Conservation (phyloP, 2,329 filamentous ascomycete species). For the Colletotrichum sp. region DNA sequence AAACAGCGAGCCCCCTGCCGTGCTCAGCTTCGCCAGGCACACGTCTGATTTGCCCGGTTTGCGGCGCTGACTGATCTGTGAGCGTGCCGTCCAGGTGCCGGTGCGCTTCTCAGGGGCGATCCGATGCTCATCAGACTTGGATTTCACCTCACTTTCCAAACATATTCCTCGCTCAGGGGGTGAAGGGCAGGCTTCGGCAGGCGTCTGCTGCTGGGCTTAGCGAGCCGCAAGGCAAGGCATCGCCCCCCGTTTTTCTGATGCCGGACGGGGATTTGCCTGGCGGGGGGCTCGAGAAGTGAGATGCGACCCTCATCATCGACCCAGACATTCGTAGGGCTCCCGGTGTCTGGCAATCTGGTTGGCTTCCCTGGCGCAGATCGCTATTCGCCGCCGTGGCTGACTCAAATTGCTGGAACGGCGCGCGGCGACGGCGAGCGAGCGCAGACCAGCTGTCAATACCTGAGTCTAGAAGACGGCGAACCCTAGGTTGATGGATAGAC, state of each 20-base stretch:
- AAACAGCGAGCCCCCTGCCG: constrained; percentile 1
- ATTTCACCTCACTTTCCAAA: background rate
- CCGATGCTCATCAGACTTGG: background rate
- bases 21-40: background rate
- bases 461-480: background rate
- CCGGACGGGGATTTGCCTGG: background rate
- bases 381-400: constrained; percentile 10
- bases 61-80: background rate
- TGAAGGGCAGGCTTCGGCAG: background rate
- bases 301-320: background rate
- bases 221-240: background rate
- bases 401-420: background rate
- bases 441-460: constrained; percentile 2
- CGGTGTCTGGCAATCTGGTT: constrained; percentile 1
- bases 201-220: background rate
- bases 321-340: background rate
- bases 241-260: background rate
- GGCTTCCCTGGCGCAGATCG: constrained; percentile 16
- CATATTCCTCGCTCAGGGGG: background rate
- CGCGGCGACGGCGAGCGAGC: background rate
- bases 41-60: background rate
- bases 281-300: background rate
- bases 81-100: background rate
- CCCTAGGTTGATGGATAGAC: background rate
- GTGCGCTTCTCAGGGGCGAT: background rate